Conservation (phyloP, 2,329 filamentous ascomycete genomes). For the Hyphodiscus sp. region DNA sequence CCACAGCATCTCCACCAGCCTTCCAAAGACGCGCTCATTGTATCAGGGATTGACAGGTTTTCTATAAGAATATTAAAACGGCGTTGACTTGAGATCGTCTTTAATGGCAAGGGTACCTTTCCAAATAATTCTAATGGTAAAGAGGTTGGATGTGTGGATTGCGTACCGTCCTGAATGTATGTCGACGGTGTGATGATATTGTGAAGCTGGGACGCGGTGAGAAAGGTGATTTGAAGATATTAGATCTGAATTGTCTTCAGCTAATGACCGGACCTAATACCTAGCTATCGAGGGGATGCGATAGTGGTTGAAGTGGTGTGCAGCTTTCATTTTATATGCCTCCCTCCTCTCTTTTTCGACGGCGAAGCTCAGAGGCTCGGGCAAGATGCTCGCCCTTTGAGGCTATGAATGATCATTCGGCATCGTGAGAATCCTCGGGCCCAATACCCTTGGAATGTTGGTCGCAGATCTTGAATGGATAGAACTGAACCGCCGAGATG, state of each 20-base stretch:
- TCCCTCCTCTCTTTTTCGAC: neutral
- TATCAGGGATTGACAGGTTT: neutral
- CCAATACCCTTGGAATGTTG: neutral
- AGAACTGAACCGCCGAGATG: neutral
- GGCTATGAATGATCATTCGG: neutral
- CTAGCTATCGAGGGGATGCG: neutral
- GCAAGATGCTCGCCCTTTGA: neutral
- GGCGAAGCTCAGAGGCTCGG: neutral
- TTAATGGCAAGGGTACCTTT: neutral
- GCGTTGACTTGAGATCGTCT: neutral
- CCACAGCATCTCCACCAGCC: neutral
- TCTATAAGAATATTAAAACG: neutral
- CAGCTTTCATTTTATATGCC: neutral
- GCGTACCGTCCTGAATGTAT: neutral
- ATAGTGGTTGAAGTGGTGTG: neutral
- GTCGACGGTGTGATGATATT: neutral
- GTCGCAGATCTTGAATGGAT: neutral
- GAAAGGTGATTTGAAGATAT: neutral
- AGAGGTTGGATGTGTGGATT: neutral
- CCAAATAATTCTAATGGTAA: neutral
- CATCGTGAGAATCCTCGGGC: neutral
- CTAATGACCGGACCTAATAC: neutral
- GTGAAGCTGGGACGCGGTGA: neutral
- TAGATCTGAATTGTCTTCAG: neutral
- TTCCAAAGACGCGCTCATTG: neutral